These are phyloP conservation scores for Penicillium angulare DNA, from an alignment of 495 filamentous ascomycete genomes.

Conservation along the genomic window DNA sequence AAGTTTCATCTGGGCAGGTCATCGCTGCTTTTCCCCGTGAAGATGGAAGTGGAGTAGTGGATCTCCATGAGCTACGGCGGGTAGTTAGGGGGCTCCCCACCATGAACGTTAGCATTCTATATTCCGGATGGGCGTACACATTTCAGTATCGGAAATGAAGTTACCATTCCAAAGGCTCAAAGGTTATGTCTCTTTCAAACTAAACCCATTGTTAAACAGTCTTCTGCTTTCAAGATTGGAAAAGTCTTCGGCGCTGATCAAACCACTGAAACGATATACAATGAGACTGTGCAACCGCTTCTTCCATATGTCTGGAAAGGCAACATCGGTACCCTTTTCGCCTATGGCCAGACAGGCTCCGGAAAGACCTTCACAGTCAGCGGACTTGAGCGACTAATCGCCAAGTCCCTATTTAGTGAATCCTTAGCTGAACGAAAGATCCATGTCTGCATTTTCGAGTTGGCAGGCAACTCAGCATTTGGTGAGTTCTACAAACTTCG, in stretches of 20 bases:
- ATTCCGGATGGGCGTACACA: background rate
- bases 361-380: conserved; percentile 47
- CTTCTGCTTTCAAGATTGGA: conserved; percentile 9
- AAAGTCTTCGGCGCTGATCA: conserved; percentile 16
- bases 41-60: conserved; percentile 7
- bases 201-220: background rate
- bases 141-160: too few species aligned
- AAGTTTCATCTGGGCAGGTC: conserved; percentile 7
- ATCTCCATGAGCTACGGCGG: conserved; percentile 12
- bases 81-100: conserved; percentile 9
- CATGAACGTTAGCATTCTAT: conserved; percentile 12
- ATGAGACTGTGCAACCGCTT: conserved; percentile 20
- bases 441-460: conserved; percentile 29
- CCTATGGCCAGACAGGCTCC: conserved; percentile 49
- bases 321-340: conserved; percentile 36
- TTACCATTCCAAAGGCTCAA: too few species aligned
- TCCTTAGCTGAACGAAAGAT: conserved; percentile 18
- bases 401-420: conserved; percentile 23
- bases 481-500: conserved; percentile 4
- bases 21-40: conserved; percentile 4
- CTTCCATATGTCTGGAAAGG: conserved; percentile 30
- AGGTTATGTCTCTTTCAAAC: too few species aligned
- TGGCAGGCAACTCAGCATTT: conserved; percentile 30
- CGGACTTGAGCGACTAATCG: conserved; percentile 23
- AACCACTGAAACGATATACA: conserved; percentile 23